Evolutionary conservation across 1,284 basidiomycete genomes (phyloP).

Genomic region (Cutaneotrichosporon spelunceum): DNA sequence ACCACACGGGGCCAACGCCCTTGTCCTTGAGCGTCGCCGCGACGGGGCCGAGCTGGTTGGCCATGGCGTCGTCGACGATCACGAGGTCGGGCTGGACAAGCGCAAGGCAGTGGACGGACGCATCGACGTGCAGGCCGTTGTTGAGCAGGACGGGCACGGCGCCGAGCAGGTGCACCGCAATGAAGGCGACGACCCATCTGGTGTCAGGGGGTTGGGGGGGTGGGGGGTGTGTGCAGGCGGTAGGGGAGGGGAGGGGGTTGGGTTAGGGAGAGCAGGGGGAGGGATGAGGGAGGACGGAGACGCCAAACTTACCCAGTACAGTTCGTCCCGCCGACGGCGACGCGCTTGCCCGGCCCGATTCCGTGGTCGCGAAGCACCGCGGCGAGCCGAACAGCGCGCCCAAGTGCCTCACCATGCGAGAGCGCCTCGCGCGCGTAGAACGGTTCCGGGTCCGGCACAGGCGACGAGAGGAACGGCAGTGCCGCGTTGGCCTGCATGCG

Average conservation of each 20-base stretch:
- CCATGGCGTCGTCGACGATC: conserved; percentile 35
- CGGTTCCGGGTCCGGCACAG: conserved; percentile 20
- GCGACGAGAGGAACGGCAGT: conserved; percentile 34
- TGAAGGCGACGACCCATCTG: conserved; percentile 40
- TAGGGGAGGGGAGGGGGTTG: too few species aligned
- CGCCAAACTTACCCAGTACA: conserved; percentile 27
- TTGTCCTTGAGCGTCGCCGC: conserved; percentile 4
- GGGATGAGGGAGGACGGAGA: too few species aligned
- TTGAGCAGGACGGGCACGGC: conserved; percentile 41
- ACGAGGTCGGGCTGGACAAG: conserved; percentile 35
- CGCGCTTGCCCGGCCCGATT: conserved; percentile 30
- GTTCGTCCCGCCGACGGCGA: conserved; percentile 44
- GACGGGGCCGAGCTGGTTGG: conserved; percentile 27
- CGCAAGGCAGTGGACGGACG: conserved; percentile 31
- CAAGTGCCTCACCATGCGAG: conserved; percentile 32
- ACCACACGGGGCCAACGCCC: conserved; percentile 11
- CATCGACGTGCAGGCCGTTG: conserved; percentile 21
- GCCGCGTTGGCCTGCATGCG: neutral
- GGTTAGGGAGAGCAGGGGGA: too few species aligned
- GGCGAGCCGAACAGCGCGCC: conserved; percentile 28
- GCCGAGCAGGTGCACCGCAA: conserved; percentile 40
- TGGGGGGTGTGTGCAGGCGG: too few species aligned
- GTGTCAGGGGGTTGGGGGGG: conserved; percentile 3
- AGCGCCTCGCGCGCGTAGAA: conserved; percentile 22
- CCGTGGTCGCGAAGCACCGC: conserved; percentile 36